These are phyloP conservation scores for Panicum miliaceum DNA, from an alignment of 176 grass and related monocot species.

Conservation along the genomic window DNA sequence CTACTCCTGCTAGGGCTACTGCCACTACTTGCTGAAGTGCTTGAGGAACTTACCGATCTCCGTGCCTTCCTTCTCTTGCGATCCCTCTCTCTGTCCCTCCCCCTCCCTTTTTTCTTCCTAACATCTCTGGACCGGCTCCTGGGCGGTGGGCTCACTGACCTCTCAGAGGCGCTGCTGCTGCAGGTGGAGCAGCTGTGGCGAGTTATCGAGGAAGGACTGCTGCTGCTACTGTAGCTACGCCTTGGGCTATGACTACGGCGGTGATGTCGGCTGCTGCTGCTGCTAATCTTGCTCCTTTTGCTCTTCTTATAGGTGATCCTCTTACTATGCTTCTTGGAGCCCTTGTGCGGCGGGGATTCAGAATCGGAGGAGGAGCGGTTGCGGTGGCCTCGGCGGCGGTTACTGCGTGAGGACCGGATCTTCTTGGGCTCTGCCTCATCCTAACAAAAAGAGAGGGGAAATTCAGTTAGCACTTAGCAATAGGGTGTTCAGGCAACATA, in stretches of 20 bases:
- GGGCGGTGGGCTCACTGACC: constrained; percentile 45
- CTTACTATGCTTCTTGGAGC: constrained; percentile 50
- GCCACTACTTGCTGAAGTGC: constrained; percentile 45
- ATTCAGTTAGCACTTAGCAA: constrained; percentile 19
- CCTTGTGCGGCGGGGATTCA: constrained; percentile 39
- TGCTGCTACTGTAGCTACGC: constrained; percentile 39
- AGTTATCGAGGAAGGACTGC: constrained; percentile 42
- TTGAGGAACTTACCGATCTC: constrained; percentile 44
- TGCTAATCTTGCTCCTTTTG: constrained; percentile 39
- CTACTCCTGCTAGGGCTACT: constrained; percentile 52
- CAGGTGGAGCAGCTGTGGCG: constrained; percentile 41
- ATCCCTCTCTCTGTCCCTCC: constrained; percentile 42
- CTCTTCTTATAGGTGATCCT: constrained; percentile 48
- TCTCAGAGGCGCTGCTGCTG: constrained; percentile 41
- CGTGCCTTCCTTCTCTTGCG: constrained; percentile 33
- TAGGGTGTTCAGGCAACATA: neutral
- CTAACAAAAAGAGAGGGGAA: constrained; percentile 18
- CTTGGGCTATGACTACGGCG: constrained; percentile 47
- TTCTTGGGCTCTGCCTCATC: constrained; percentile 49
- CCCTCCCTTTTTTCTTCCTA: constrained; percentile 50
- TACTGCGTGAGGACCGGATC: constrained; percentile 44
- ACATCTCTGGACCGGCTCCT: constrained; percentile 49
- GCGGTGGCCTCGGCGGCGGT: constrained; percentile 35
- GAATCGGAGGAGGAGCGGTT: constrained; percentile 13
- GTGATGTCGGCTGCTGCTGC: neutral